A percentile compares a stretch with the other conserved stretches of the same genome.
These are phyloP conservation scores for Steccherinum ochraceum DNA, from an alignment of 768 basidiomycete genomes.

Conservation along the genomic window DNA sequence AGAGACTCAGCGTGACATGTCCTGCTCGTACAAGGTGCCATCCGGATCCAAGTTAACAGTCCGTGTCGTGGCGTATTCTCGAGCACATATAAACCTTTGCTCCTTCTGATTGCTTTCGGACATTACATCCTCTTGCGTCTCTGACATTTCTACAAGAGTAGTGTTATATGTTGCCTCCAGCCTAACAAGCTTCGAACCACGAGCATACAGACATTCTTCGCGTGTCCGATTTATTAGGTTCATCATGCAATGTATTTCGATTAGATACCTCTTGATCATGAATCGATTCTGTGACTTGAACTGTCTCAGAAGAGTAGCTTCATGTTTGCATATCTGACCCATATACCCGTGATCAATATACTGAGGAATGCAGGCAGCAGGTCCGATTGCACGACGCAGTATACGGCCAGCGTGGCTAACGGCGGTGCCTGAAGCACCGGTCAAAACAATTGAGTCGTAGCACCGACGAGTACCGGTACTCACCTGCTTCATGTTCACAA, in stretches of 20 bases:
- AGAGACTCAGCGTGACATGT: neutral
- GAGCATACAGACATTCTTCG: too few species aligned
- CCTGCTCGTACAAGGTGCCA: slow-evolving; percentile 26
- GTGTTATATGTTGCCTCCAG: neutral
- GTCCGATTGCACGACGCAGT: slow-evolving; percentile 63
- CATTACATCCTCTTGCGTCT: neutral
- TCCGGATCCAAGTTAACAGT: slow-evolving; percentile 18
- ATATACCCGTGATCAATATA: slow-evolving; percentile 45
- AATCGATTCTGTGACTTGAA: too few species aligned
- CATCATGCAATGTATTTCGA: too few species aligned
- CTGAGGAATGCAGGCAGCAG: slow-evolving; percentile 55
- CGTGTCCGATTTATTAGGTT: too few species aligned
- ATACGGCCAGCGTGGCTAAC: slow-evolving; percentile 74
- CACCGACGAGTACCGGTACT: too few species aligned
- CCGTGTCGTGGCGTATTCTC: slow-evolving; percentile 25
- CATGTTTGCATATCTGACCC: slow-evolving; percentile 58
- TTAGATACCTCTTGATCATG: too few species aligned
- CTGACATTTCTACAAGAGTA: neutral
- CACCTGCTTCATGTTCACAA: slow-evolving; percentile 72
- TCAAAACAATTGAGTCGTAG: neutral
- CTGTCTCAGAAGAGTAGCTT: slow-evolving; percentile 25
- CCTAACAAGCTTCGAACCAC: neutral
- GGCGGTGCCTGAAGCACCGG: slow-evolving; percentile 55
- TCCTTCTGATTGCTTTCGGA: too few species aligned
- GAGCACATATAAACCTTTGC: slow-evolving; percentile 21